Evolutionary conservation across 768 basidiomycete genomes (phyloP), one percentile per base, ranked within the genome.

Genomic region (Suillus lakei): DNA sequence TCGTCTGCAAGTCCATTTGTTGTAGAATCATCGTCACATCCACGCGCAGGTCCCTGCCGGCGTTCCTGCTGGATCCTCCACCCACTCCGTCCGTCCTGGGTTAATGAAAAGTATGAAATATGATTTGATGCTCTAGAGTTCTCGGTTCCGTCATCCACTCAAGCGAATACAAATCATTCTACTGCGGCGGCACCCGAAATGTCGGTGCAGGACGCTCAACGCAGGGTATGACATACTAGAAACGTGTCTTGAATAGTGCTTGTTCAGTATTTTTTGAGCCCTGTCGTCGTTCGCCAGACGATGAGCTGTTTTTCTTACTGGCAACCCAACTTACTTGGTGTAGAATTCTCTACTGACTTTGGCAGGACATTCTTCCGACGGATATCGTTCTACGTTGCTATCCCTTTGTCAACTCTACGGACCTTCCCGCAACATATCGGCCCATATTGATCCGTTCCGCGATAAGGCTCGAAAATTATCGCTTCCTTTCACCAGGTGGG

Each of bases 171-270:
- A 55, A 4, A 26, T 39, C 51, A 16, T 55, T 34, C 15, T 34
- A 15, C 36, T 18, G 10, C 21, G 4, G 15, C 7, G 10, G 56
- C 21, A 56, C 48, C n/a, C 32, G 59, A n/a, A 64, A 66, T 44
- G 39, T 64, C 38, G 56, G 63, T 34, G 44, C 56, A n/a, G 56
- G 65, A n/a, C 64, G 65, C 39, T 65, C 65, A 2, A 62, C 44
- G 18, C 62, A 66, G 9, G 65, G 64, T 34, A 64, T 63, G 38
- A 41, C 62, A 26, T 62, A 66, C 65, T 10, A 38, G 36, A 16
- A 56, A 32, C n/a, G 55, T 43, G 26, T 46, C 36, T 34, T 5
- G n/a, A 34, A 55, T 58, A 15, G 56, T 41, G 26, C 44, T 64
- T 16, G 55, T 66, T 5, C 62, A 66, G 41, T 55, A 62, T 32